Percentiles rank a stretch among this genome's conserved stretches.
phyloP scores from a whole-genome alignment of 2,329 filamentous ascomycete genomes.

The Berkeleyomyces rouxiae region DNA sequence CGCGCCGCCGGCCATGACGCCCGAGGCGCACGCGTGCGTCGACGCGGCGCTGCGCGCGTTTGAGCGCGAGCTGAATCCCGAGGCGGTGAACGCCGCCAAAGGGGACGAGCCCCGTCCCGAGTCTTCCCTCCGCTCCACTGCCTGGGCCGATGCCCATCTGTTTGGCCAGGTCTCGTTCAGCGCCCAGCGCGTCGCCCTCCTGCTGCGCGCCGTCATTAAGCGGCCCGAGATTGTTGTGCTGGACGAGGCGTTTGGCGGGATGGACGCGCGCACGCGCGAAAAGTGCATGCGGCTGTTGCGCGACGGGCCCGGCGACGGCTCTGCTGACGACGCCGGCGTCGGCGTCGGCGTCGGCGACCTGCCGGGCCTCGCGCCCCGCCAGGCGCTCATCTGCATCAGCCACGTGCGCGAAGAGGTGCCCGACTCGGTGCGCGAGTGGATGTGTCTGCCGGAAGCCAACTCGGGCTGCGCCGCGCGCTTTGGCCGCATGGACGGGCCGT shows the following conservation, averaged over 20 bases:
- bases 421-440: slow-evolving; percentile 63
- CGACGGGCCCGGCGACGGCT: slow-evolving; percentile 23
- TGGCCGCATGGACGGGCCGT: slow-evolving; percentile 44
- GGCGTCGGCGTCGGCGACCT: slow-evolving; percentile 24
- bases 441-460: slow-evolving; percentile 67
- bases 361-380: slow-evolving; percentile 46
- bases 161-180: slow-evolving; percentile 67
- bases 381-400: slow-evolving; percentile 83
- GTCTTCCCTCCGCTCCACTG: slow-evolving; percentile 5
- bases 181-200: slow-evolving; percentile 69
- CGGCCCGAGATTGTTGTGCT: slow-evolving; percentile 66
- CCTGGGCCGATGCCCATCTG: slow-evolving; percentile 50
- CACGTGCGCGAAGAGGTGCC: slow-evolving; percentile 86
- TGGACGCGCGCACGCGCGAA: slow-evolving; percentile 67
- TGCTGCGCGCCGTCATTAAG: slow-evolving; percentile 68
- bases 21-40: slow-evolving; percentile 40
- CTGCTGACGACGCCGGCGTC: slow-evolving; percentile 26
- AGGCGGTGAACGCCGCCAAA: slow-evolving; percentile 14
- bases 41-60: slow-evolving; percentile 63
- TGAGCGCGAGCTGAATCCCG: slow-evolving; percentile 55
- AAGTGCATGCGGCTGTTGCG: slow-evolving; percentile 69
- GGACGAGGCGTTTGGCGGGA: slow-evolving; percentile 77
- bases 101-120: slow-evolving; percentile 9
- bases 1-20: slow-evolving; percentile 47
- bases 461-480: slow-evolving; percentile 43